Base-by-base conservation (phyloP, 192 early-diverging fungal species). In the Coemansia brasiliensis region DNA sequence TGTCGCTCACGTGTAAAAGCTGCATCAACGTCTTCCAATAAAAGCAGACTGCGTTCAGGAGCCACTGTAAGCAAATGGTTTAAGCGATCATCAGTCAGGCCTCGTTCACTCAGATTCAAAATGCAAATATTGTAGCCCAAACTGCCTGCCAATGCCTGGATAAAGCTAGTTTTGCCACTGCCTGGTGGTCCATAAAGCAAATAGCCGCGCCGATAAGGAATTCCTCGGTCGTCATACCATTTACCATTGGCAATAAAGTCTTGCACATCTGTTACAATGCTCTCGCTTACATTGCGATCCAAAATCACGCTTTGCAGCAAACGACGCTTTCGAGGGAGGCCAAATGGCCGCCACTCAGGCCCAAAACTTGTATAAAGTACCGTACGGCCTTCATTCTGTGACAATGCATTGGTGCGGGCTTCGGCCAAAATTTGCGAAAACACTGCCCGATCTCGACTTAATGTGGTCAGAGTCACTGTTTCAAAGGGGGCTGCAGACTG, bases 341-440 rank as follows among this genome's bases (percentile, higher is more conserved):
- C 96, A 82, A 98, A 97, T 2, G 92, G 92, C 53, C 94, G 80
- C 96, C 96, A 98, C 59, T 98, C 96, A 5, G 92, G 89, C 0
- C 96, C 96, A 80, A 87, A 96, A 38, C 87, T 90, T 2, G 94
- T 94, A 74, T 94, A 97, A 40, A 98, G 84, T 24, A 98, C 96
- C 3, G 92, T 97, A 55, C 95, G 94, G 17, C 96, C 96, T 52
- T 93, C 91, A 74, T 96, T 91, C 59, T 91, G 89, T 52, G 86
- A 76, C 42, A 98, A 69, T 12, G 96, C 94, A 51, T 87, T 69
- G 42, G 77, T 70, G 51, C 91, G 91, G 11, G 96, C 91, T 49
- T 94, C 92, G 20, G 87, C 60, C 17, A 98, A 81, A 29, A 98
- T 83, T 0, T 83, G 69, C 2, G 82, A 66, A 61, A 98, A 90